Percentiles rank a stretch among this genome's conserved stretches.
These are phyloP conservation scores for Groenewaldozyma tartarivorans DNA, from an alignment of 805 yeast species.

Conservation along the genomic window DNA sequence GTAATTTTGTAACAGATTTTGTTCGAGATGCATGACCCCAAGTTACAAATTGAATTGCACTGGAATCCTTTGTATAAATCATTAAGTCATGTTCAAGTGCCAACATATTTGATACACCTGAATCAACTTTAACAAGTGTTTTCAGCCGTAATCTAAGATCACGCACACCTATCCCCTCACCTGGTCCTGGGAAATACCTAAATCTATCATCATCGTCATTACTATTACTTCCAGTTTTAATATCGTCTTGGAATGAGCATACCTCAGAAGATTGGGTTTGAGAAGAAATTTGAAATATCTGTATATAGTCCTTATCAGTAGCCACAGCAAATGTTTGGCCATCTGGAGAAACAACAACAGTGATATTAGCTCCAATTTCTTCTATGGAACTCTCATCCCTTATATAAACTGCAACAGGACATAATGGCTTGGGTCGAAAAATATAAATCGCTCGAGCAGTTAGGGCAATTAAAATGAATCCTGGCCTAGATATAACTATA, in stretches of 20 bases:
- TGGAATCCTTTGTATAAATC: slow-evolving; percentile 16
- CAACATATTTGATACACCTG: slow-evolving; percentile 20
- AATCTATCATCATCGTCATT: slow-evolving; percentile 8
- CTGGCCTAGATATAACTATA: slow-evolving; percentile 17
- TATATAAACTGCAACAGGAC: slow-evolving; percentile 40
- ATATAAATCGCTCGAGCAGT: slow-evolving; percentile 32
- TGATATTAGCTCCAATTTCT: slow-evolving; percentile 38
- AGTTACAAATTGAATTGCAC: slow-evolving; percentile 14
- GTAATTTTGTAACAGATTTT: not conserved
- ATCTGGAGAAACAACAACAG: slow-evolving; percentile 33
- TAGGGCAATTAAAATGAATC: slow-evolving; percentile 27
- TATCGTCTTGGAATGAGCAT: slow-evolving; percentile 9
- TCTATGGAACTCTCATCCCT: slow-evolving; percentile 36
- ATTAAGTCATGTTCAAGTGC: slow-evolving; percentile 19
- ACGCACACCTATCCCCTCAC: slow-evolving; percentile 30
- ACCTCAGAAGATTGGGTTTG: slow-evolving; percentile 11
- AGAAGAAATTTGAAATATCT: slow-evolving; percentile 16
- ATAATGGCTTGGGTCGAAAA: slow-evolving; percentile 33
- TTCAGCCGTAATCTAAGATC: slow-evolving; percentile 23
- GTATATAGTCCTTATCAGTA: slow-evolving; percentile 16
- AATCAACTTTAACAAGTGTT: slow-evolving; percentile 23
- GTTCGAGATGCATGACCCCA: slow-evolving; percentile 7
- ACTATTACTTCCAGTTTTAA: slow-evolving; percentile 6
- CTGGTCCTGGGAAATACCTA: slow-evolving; percentile 28
- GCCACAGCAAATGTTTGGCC: slow-evolving; percentile 31